Conservation (phyloP, 2,329 filamentous ascomycete species). For the Drechslerella coelobrocha region DNA sequence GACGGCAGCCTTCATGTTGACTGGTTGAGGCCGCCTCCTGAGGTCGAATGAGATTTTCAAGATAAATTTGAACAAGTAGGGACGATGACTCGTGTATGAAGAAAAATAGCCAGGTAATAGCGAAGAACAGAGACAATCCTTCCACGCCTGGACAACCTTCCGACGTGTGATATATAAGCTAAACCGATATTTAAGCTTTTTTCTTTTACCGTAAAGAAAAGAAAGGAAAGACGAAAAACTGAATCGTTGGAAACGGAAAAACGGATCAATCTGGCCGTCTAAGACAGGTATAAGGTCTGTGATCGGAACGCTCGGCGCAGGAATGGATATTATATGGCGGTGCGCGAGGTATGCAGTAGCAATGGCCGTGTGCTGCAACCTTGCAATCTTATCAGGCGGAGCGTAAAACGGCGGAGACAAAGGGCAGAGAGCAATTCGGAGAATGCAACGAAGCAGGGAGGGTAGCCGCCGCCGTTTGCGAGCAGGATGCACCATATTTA, state of each 20-base stretch:
- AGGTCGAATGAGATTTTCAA: neutral
- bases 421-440: neutral
- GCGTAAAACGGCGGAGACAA: constrained; percentile 7
- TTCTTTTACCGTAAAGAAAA: no score
- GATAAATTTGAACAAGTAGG: neutral
- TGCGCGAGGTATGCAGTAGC: neutral
- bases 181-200: no score
- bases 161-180: no score
- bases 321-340: neutral
- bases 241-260: neutral
- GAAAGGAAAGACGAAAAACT: no score
- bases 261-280: neutral
- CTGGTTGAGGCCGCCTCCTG: neutral
- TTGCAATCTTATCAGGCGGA: neutral
- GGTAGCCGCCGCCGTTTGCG: constrained; percentile 6
- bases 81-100: neutral
- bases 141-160: no score
- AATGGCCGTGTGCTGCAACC: neutral
- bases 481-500: neutral
- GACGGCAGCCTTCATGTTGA: constrained; percentile 17
- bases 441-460: neutral
- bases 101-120: no score
- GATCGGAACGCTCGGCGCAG: neutral
- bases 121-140: no score
- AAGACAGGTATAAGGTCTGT: neutral